Percentiles rank a stretch among this genome's conserved stretches.
phyloP scores from a whole-genome alignment of 495 filamentous ascomycete species.

The Daldinia concentrica region DNA sequence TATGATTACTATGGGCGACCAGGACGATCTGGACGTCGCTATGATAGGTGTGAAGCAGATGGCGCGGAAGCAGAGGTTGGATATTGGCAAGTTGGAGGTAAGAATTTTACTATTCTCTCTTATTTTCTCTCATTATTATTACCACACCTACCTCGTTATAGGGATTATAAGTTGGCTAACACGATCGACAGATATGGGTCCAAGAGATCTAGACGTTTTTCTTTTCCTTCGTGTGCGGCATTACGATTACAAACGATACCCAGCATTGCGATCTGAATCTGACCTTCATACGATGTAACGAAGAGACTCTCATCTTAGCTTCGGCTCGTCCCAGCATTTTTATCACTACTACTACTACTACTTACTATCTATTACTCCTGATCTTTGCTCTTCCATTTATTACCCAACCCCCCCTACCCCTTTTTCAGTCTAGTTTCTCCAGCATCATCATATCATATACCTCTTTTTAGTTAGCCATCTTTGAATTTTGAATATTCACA shows the following conservation, averaged over 20 bases:
- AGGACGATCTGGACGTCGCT: constrained; percentile 93
- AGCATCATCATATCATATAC: constrained; percentile 17
- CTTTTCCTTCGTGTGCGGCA: constrained; percentile 34
- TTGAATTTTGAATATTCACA: too few relatives aligned
- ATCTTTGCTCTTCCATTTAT: neutral
- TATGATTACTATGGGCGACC: constrained; percentile 96
- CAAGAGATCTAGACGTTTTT: constrained; percentile 62
- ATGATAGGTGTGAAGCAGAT: constrained; percentile 70
- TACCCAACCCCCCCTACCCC: neutral
- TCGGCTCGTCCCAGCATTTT: constrained; percentile 26
- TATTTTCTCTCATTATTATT: too few relatives aligned
- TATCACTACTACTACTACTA: neutral
- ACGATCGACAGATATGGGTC: constrained; percentile 67
- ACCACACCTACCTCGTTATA: too few relatives aligned
- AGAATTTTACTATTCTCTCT: constrained; percentile 46
- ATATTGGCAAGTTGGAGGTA: constrained; percentile 97
- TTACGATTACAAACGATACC: constrained; percentile 48
- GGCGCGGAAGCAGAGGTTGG: constrained; percentile 76
- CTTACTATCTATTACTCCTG: neutral
- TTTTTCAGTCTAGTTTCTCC: neutral
- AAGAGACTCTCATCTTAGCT: constrained; percentile 26
- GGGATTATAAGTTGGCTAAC: too few relatives aligned
- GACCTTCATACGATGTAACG: constrained; percentile 48
- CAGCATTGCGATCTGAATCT: constrained; percentile 47
- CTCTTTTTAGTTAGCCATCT: constrained; percentile 12